Conservation (phyloP, 176 grass and related monocot genomes). For the Aegilops tauschii region DNA sequence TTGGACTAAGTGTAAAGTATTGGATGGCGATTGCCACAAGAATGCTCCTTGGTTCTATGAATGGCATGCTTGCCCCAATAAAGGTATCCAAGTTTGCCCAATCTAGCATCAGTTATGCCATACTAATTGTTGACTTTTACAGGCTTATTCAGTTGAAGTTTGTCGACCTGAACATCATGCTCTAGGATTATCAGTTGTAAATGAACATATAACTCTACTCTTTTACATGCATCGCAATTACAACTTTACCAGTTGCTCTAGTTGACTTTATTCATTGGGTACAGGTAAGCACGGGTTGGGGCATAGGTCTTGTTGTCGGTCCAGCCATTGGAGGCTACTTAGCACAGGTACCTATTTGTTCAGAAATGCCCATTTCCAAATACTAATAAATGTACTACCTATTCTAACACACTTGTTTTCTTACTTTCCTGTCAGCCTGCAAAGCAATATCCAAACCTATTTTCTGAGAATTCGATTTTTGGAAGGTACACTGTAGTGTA, state of each 20-base stretch:
- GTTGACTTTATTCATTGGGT: not conserved
- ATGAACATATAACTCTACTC: not conserved
- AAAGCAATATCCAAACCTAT: slow-evolving; percentile 71
- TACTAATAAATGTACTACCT: not conserved
- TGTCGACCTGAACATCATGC: slow-evolving; percentile 67
- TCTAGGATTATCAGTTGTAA: slow-evolving; percentile 65
- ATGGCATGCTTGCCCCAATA: slow-evolving; percentile 60
- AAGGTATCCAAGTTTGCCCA: slow-evolving; percentile 9
- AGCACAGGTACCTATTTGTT: slow-evolving; percentile 41
- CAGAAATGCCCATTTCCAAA: not conserved
- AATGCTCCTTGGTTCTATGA: slow-evolving; percentile 65
- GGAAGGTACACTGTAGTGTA: slow-evolving; percentile 39
- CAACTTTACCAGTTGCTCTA: not conserved
- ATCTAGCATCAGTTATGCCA: not conserved
- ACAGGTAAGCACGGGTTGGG: slow-evolving; percentile 52
- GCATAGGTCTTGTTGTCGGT: slow-evolving; percentile 66
- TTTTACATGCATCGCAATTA: not conserved
- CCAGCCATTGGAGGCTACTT: slow-evolving; percentile 82
- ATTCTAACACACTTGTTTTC: not conserved
- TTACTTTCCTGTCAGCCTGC: slow-evolving; percentile 41
- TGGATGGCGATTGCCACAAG: slow-evolving; percentile 79
- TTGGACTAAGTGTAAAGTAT: slow-evolving; percentile 64
- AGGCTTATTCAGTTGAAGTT: slow-evolving; percentile 82
- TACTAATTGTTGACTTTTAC: not conserved
- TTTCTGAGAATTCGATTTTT: slow-evolving; percentile 52